Conservation (phyloP, 192 early-diverging fungal genomes). For the Helicostylum pulchrum region DNA sequence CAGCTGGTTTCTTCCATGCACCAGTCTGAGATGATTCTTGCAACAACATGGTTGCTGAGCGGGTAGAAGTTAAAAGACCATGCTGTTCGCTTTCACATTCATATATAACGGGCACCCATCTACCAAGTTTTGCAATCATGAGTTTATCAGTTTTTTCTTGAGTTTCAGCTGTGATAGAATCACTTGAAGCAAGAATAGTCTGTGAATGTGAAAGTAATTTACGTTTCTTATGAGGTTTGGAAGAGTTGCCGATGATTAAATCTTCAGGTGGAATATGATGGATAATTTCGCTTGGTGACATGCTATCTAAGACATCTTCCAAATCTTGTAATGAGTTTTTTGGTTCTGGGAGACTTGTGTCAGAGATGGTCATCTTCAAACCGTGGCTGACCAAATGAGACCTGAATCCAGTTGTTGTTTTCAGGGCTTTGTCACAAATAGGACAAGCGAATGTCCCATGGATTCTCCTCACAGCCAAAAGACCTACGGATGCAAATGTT, state of each 20-base stretch:
- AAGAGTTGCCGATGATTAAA: slow-evolving; percentile 5
- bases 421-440: slow-evolving; percentile 5
- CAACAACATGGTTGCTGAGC: slow-evolving; percentile 9
- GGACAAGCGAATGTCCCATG: slow-evolving; percentile 5
- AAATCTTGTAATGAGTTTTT: slow-evolving; percentile 8
- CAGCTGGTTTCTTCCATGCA: slow-evolving; percentile 7
- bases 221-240: slow-evolving; percentile 6
- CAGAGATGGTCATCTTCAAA: slow-evolving; percentile 7
- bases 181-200: slow-evolving; percentile 7
- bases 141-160: slow-evolving; percentile 10
- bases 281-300: slow-evolving; percentile 9
- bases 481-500: slow-evolving; percentile 7
- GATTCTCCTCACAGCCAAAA: slow-evolving; percentile 10
- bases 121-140: slow-evolving; percentile 6
- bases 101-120: slow-evolving; percentile 9
- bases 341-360: slow-evolving; percentile 9
- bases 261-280: slow-evolving; percentile 5
- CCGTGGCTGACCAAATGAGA: slow-evolving; percentile 10
- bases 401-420: slow-evolving; percentile 7
- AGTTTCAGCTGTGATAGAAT: slow-evolving; percentile 9
- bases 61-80: slow-evolving; percentile 4
- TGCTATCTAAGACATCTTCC: slow-evolving; percentile 7
- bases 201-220: slow-evolving; percentile 8
- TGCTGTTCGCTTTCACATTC: slow-evolving; percentile 7
- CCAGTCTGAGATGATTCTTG: slow-evolving; percentile 10